A percentile compares a stretch with the other conserved stretches of the same genome.
phyloP scores from a whole-genome alignment of 805 yeast species.

The Nakazawaea populi region DNA sequence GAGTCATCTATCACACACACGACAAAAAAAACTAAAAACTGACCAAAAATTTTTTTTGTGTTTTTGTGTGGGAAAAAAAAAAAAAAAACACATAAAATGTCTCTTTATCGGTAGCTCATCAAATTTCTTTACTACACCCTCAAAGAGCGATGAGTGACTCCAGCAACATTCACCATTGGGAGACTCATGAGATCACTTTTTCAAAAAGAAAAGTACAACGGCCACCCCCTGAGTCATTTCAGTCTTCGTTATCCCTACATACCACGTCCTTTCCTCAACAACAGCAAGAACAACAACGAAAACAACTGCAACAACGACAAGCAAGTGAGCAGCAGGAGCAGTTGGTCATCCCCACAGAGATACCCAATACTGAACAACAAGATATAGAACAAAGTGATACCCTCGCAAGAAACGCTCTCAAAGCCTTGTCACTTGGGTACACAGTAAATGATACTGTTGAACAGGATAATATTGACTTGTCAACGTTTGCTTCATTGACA shows the following conservation, averaged over 20 bases:
- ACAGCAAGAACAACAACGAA: background rate
- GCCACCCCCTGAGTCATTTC: background rate
- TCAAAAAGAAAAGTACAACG: background rate
- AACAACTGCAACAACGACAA: background rate
- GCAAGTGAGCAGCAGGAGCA: background rate
- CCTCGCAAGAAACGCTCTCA: constrained; percentile 3
- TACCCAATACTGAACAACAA: background rate
- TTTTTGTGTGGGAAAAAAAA: too few relatives aligned
- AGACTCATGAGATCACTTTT: background rate
- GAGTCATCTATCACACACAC: too few relatives aligned
- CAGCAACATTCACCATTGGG: background rate
- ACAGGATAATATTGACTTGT: constrained; percentile 5
- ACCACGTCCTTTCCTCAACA: background rate
- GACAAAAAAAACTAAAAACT: too few relatives aligned
- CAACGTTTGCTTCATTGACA: constrained; percentile 9
- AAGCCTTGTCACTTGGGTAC: constrained; percentile 2
- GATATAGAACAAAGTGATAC: constrained; percentile 1
- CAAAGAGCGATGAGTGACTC: background rate
- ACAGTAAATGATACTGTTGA: constrained; percentile 2
- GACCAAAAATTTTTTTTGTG: too few relatives aligned
- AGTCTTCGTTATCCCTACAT: constrained; percentile 5
- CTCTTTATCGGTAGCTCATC: too few relatives aligned
- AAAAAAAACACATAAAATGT: too few relatives aligned
- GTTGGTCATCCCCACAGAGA: background rate
- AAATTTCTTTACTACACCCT: background rate